phyloP scores from a whole-genome alignment of 352 stramenopile species.

The Phytophthora aleatoria region DNA sequence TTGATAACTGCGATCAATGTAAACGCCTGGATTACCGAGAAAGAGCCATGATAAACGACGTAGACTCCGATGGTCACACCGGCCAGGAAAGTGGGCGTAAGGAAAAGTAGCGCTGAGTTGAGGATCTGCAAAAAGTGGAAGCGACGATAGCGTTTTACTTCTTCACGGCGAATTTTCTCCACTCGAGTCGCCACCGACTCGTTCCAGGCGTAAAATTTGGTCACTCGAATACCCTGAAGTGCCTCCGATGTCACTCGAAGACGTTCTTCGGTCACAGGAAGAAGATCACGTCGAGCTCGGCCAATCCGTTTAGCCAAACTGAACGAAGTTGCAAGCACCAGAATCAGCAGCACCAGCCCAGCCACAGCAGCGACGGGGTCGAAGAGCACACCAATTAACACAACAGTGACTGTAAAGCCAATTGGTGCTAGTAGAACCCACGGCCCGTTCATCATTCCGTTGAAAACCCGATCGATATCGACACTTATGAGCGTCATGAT shows the following conservation, averaged over 20 bases:
- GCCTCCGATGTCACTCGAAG: slow-evolving; percentile 88
- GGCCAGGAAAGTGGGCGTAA: slow-evolving; percentile 50
- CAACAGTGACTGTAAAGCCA: slow-evolving; percentile 30
- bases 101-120: slow-evolving; percentile 62
- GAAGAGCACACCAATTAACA: slow-evolving; percentile 31
- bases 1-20: slow-evolving; percentile 46
- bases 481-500: slow-evolving; percentile 63
- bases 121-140: slow-evolving; percentile 59
- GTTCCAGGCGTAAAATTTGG: too few relatives aligned
- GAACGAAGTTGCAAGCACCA: slow-evolving; percentile 21
- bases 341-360: slow-evolving; percentile 16
- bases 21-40: slow-evolving; percentile 56
- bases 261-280: slow-evolving; percentile 59
- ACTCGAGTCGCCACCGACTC: slow-evolving; percentile 42
- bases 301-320: slow-evolving; percentile 38
- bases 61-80: slow-evolving; percentile 50
- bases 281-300: slow-evolving; percentile 36
- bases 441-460: slow-evolving; percentile 49
- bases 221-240: too few relatives aligned
- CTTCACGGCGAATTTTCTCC: slow-evolving; percentile 43
- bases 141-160: slow-evolving; percentile 43
- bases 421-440: slow-evolving; percentile 42
- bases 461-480: slow-evolving; percentile 59
- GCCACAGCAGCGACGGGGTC: slow-evolving; percentile 31
- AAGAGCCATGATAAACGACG: slow-evolving; percentile 37